phyloP scores from a whole-genome alignment of 345 rosid species.

The Cardamine resedifolia region DNA sequence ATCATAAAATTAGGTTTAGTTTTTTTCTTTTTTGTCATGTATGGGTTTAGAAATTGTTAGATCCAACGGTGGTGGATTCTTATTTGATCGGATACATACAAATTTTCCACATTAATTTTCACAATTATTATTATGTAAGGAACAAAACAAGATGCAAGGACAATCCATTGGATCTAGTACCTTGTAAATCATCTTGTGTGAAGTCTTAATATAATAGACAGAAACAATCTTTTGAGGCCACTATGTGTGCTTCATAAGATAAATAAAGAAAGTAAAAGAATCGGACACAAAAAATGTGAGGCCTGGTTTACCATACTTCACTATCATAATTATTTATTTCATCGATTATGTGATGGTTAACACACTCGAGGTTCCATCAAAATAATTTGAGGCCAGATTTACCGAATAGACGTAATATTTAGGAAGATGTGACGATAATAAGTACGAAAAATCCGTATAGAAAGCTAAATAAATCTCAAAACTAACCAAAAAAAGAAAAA shows the following conservation, averaged over 20 bases:
- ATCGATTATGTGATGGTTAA: not conserved
- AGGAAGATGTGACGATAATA: conserved; percentile 28
- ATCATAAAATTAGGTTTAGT: not conserved
- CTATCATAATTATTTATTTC: not conserved
- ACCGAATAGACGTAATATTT: conserved; percentile 19
- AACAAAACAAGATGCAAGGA: conserved; percentile 9
- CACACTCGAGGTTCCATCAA: not conserved
- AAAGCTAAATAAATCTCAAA: conserved; percentile 36
- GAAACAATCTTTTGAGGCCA: not conserved
- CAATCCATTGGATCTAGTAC: conserved; percentile 7
- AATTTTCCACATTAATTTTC: not conserved
- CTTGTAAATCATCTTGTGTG: conserved; percentile 4
- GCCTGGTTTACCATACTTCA: not conserved
- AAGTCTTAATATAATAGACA: conserved; percentile 4
- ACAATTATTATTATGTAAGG: not conserved
- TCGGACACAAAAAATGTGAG: not conserved
- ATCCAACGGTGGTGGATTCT: conserved; percentile 15
- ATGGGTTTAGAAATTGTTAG: not conserved
- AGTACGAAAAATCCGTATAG: conserved; percentile 6
- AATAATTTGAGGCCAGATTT: not conserved
- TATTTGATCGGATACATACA: not conserved
- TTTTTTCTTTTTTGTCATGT: not conserved
- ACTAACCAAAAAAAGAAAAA: conserved; percentile 32
- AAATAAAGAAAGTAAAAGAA: not conserved
- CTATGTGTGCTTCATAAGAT: not conserved